Base-by-base conservation (phyloP, 1,139 yeast species). In the Scheffersomyces titani region DNA sequence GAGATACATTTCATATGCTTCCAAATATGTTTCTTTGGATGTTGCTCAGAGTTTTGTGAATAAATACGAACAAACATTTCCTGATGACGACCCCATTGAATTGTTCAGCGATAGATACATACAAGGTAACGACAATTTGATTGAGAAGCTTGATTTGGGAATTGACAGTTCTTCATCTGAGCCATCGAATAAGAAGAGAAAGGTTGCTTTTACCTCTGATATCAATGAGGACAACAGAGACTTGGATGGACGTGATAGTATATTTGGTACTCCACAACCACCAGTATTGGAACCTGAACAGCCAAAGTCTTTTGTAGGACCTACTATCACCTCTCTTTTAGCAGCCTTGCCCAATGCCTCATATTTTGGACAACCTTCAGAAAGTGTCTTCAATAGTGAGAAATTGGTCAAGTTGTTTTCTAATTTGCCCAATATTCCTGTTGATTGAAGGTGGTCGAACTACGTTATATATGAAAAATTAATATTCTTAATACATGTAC, bases 41-140 rank as follows among this genome's bases (percentile, higher is more conserved):
- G 89, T 91, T 16, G 86, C 92, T 3, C 76, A 82, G 54, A 81
- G 85, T 58, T 79, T 93, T 51, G 93, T 90, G 59, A 79, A 78
- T 54, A 81, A 96, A 57, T 92, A 83, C 69, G 77, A 81, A 49
- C 88, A 86, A 59, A 74, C 81, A 50, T 92, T 90, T 69, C 91
- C 93, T 0, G 82, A 85, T 16, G 86, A 84, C 52, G 82, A 78
- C 59, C 75, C 80, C 16, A 66, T 80, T 49, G 74, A 71, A 13
- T 68, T 80, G 51, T 76, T 80, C 54, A 71, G 76, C 51, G 80
- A 79, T 61, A 69, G 90, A 50, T 85, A 82, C 61, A 75, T 76
- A 51, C 69, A 72, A 52, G 75, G 72, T 19, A 70, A 74, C 47
- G 64, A 72, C n/a, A 82, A 85, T 62, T 77, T 81, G 45, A 78